Conservation (phyloP, 306 rosid species). For the Cucumis cinereus region DNA sequence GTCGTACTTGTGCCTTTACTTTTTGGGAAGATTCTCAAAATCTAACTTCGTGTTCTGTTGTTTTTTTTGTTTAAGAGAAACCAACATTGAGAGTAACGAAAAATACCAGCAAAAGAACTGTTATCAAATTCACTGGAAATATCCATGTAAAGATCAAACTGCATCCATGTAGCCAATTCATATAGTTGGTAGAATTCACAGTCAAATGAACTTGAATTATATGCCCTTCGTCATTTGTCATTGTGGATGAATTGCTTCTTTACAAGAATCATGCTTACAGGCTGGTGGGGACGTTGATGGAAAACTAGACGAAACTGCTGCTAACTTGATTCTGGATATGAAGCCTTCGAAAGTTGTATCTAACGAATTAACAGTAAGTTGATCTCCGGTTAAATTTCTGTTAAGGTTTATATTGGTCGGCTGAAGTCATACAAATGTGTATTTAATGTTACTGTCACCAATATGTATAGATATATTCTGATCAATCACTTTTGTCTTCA, state of each 20-base stretch:
- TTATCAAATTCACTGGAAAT: background rate
- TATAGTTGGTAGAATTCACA: background rate
- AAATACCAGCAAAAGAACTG: background rate
- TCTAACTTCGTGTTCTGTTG: too few relatives aligned
- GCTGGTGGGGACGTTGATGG: conserved; percentile 71
- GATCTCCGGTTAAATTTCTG: conserved; percentile 10
- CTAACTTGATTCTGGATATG: conserved; percentile 67
- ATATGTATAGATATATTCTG: background rate
- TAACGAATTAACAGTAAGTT: conserved; percentile 74
- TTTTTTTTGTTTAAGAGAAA: background rate
- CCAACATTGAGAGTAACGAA: background rate
- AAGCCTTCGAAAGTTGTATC: conserved; percentile 91
- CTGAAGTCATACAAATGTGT: background rate
- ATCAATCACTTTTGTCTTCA: background rate
- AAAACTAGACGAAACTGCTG: conserved; percentile 76
- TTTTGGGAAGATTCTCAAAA: too few relatives aligned
- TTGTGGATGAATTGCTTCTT: background rate
- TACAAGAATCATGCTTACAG: conserved; percentile 25
- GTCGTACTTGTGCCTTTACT: too few relatives aligned
- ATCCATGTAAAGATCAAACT: background rate
- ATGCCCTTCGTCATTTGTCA: background rate
- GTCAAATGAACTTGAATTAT: conserved; percentile 1
- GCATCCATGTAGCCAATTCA: background rate
- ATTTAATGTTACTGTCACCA: background rate
- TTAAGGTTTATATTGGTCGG: background rate